Conservation (phyloP, 1,284 basidiomycete species). For the Microstroma glucosiphilum region DNA sequence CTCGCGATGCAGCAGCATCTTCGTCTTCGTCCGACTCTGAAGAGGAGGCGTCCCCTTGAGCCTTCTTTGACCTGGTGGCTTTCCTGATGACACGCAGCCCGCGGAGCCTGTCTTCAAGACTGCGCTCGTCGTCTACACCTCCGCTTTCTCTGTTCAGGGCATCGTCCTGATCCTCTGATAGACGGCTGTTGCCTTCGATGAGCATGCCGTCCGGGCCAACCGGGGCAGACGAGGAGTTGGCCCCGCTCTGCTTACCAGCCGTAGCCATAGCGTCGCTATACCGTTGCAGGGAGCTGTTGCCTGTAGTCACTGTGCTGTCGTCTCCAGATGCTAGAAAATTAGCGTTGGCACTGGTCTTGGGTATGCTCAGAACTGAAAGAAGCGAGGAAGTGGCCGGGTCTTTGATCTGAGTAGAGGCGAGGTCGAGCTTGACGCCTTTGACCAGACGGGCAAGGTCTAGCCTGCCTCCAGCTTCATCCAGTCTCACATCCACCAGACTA, state of each 20-base stretch:
- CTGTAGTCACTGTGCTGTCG: conserved; percentile 23
- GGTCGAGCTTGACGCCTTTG: conserved; percentile 39
- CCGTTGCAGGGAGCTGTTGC: conserved; percentile 24
- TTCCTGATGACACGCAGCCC: conserved; percentile 10
- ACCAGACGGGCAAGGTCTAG: conserved; percentile 31
- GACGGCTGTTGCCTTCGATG: conserved; percentile 8
- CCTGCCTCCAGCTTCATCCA: conserved; percentile 18
- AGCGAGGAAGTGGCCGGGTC: conserved; percentile 20
- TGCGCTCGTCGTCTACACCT: conserved; percentile 20
- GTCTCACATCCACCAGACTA: conserved; percentile 23
- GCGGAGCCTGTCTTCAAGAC: conserved; percentile 10
- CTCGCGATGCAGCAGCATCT: conserved; percentile 19
- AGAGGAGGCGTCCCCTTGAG: conserved; percentile 19
- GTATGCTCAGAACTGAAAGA: conserved; percentile 14
- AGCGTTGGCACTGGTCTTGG: neutral
- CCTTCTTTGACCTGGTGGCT: conserved; percentile 22
- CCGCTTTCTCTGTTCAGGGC: conserved; percentile 21
- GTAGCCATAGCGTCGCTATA: conserved; percentile 29
- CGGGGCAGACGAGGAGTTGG: conserved; percentile 9
- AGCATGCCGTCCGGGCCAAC: conserved; percentile 14
- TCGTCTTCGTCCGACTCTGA: conserved; percentile 25
- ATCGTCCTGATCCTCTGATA: conserved; percentile 7
- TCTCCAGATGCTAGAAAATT: conserved; percentile 13
- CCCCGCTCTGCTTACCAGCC: conserved; percentile 17
- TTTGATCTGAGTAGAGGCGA: conserved; percentile 27